Conservation (phyloP, 306 rosid genomes). For the Sicyos edulis region DNA sequence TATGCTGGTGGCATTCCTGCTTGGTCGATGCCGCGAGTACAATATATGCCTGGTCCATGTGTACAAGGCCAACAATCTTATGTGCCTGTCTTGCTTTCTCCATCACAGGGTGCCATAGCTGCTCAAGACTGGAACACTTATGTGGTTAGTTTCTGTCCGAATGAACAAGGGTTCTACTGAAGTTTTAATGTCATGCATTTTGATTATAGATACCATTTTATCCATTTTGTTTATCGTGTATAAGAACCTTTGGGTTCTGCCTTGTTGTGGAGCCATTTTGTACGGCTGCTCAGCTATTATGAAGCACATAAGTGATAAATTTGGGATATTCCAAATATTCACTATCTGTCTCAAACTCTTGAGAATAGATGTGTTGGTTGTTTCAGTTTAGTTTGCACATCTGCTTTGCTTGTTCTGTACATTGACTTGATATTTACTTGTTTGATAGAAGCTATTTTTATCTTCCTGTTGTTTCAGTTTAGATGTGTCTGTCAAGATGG, state of each 20-base stretch:
- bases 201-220: not conserved
- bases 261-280: not conserved
- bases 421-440: not conserved
- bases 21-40: conserved; percentile 64
- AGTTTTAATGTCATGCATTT: no score
- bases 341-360: not conserved
- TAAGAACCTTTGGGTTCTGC: not conserved
- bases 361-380: not conserved
- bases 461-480: conserved; percentile 7
- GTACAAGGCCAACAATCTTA: conserved; percentile 53
- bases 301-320: not conserved
- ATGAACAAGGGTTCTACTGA: not conserved
- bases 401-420: conserved; percentile 2
- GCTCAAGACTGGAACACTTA: conserved; percentile 73
- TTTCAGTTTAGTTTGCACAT: not conserved
- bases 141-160: conserved; percentile 48
- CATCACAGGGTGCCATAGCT: conserved; percentile 64
- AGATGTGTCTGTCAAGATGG: conserved; percentile 2
- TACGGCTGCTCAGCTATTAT: not conserved
- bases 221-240: not conserved
- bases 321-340: not conserved
- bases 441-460: not conserved
- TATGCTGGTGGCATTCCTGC: conserved; percentile 57
- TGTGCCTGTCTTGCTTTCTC: conserved; percentile 59
- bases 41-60: conserved; percentile 50